A percentile compares a stretch with the other conserved stretches of the same genome.
phyloP scores from a whole-genome alignment of 1,284 basidiomycete species.

The Thelephora terrestris region DNA sequence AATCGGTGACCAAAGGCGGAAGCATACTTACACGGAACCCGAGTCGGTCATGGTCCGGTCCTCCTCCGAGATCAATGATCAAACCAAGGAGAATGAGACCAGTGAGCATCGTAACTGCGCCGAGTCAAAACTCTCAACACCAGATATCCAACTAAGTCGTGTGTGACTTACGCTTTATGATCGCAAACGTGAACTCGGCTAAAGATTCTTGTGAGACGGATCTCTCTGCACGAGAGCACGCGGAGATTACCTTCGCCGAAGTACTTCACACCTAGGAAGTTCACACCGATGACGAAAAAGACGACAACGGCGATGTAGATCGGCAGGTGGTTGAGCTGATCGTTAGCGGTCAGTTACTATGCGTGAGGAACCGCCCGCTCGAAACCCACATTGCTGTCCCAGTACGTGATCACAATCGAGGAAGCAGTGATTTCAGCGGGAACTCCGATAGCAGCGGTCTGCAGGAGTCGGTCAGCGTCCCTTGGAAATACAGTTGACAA shows the following conservation, averaged over 20 bases:
- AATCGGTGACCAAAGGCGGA: background rate
- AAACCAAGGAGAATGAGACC: constrained; percentile 56
- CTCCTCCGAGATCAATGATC: constrained; percentile 64
- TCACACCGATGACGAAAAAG: constrained; percentile 53
- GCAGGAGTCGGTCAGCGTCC: constrained; percentile 2
- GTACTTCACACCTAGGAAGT: constrained; percentile 65
- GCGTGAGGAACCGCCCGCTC: too few species aligned
- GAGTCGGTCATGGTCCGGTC: constrained; percentile 43
- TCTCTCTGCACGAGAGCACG: constrained; percentile 51
- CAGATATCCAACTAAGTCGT: too few species aligned
- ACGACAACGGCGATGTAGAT: constrained; percentile 59
- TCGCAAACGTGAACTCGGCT: background rate
- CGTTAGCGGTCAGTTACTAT: too few species aligned
- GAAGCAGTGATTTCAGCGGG: constrained; percentile 75
- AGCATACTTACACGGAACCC: constrained; percentile 47
- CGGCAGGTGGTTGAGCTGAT: constrained; percentile 39
- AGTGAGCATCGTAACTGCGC: constrained; percentile 43
- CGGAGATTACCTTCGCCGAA: constrained; percentile 45
- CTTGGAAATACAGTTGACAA: background rate
- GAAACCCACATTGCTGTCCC: constrained; percentile 62
- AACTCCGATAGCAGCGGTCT: constrained; percentile 36
- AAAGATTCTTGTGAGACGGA: constrained; percentile 3
- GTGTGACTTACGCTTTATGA: background rate
- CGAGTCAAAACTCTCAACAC: constrained; percentile 3
- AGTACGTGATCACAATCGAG: constrained; percentile 65